Base-by-base conservation (phyloP, 345 rosid species). In the Eucalyptus pauciflora region DNA sequence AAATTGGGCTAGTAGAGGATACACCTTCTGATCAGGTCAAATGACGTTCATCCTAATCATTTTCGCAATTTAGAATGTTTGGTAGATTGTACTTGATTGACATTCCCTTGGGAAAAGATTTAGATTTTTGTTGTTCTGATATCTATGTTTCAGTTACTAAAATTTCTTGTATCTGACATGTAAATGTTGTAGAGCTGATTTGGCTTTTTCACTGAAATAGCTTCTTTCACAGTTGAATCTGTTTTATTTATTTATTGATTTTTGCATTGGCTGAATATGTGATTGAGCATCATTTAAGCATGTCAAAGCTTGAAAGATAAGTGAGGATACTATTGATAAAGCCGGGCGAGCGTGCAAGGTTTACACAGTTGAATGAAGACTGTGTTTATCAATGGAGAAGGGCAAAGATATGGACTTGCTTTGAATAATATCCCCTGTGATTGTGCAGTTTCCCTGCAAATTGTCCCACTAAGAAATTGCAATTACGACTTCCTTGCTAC, bases 1-100 rank as follows among this genome's bases (percentile, higher is more conserved):
- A 95, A 90, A 91, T 96, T 89, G 95, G 95, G 91, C 91, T 90
- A 64, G 37, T 93, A 86, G 94, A 95, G 54, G 96, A 97, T 90
- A 89, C 92, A 89, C 90, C 92, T 89, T 46, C 92, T 79, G 87
- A 94, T 92, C 95, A 94, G 99, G 99, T 97, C 86, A 86, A 52
- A 86, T 64, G 90, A 86, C 58, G 4, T 37, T 20, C 83, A 76
- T 71, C 83, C 10, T 76, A 76, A 76, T 37, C 27, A 4, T 76
- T 76, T 76, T 76, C 10, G 83, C 48, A 37, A 76, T 76, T 37
- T 76, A 3, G 48, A 43, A 37, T 76, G 14, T 76, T 76, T 76
- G 48, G 83, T 76, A 76, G 83, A 37, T 43, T 37, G 83, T 76
- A 76, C 43, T 20, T 76, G 83, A 37, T 37, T 20, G 46, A 37